Evolutionary conservation across 2,329 filamentous ascomycete species (phyloP).

Genomic region (Fusarium denticulatum): DNA sequence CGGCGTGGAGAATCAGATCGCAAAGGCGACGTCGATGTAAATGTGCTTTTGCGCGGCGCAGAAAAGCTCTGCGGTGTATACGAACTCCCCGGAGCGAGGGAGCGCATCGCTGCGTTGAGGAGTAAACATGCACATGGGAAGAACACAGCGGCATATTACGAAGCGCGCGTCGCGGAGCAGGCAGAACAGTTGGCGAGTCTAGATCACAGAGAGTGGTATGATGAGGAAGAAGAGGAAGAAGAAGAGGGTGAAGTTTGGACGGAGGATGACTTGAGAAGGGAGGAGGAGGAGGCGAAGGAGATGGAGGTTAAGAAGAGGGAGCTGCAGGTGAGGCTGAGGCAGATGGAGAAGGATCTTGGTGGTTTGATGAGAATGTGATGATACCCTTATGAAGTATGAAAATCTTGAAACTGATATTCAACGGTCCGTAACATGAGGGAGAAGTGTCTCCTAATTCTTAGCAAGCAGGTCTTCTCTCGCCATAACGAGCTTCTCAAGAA

Average conservation of each 20-base stretch:
- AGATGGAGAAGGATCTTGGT: slow-evolving; percentile 66
- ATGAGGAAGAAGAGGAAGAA: slow-evolving; percentile 62
- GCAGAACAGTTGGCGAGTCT: slow-evolving; percentile 76
- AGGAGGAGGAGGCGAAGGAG: slow-evolving; percentile 73
- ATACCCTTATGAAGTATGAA: slow-evolving; percentile 33
- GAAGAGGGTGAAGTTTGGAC: slow-evolving; percentile 63
- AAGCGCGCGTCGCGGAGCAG: slow-evolving; percentile 82
- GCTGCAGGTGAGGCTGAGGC: slow-evolving; percentile 61
- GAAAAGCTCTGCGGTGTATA: slow-evolving; percentile 93
- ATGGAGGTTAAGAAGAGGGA: slow-evolving; percentile 67
- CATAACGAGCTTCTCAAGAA: slow-evolving; percentile 72
- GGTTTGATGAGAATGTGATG: slow-evolving; percentile 62
- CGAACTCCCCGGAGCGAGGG: slow-evolving; percentile 79
- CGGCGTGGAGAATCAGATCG: slow-evolving; percentile 61
- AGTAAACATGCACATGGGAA: slow-evolving; percentile 75
- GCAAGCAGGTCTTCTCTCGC: slow-evolving; percentile 48
- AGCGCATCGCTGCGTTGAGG: slow-evolving; percentile 78
- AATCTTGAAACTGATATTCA: not conserved
- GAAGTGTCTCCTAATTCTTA: not conserved
- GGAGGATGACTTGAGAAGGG: slow-evolving; percentile 73
- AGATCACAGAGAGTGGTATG: slow-evolving; percentile 69
- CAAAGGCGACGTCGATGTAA: slow-evolving; percentile 82
- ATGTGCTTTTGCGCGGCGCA: slow-evolving; percentile 83
- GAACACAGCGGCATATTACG: slow-evolving; percentile 82
- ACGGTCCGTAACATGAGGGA: not conserved